Evolutionary conservation across 2,329 filamentous ascomycete species (phyloP).

Genomic region (Albifimbria verrucaria): DNA sequence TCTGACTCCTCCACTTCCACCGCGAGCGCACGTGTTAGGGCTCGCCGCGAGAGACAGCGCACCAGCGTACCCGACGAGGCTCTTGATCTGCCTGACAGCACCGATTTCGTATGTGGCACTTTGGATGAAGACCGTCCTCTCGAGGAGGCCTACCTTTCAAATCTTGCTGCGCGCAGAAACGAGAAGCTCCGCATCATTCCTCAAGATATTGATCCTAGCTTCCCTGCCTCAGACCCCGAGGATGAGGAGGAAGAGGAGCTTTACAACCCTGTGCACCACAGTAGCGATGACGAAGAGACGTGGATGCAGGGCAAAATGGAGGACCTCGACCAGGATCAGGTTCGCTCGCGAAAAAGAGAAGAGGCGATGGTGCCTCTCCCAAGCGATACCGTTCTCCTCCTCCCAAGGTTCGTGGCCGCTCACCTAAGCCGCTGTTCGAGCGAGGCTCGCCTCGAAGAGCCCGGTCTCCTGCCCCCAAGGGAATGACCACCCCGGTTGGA

Average conservation of each 20-base stretch:
- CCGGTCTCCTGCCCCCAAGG: conserved; percentile 65
- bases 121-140: conserved; percentile 91
- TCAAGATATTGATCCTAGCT: conserved; percentile 97
- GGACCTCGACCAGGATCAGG: conserved; percentile 58
- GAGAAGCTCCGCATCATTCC: conserved; percentile 80
- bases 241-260: conserved; percentile 74
- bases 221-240: conserved; percentile 90
- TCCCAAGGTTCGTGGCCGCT: conserved; percentile 46
- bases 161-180: conserved; percentile 74
- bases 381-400: conserved; percentile 40
- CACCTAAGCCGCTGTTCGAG: conserved; percentile 55
- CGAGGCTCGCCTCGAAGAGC: conserved; percentile 67
- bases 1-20: conserved; percentile 62
- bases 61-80: conserved; percentile 44
- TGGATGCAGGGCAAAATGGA: conserved; percentile 73
- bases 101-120: conserved; percentile 98
- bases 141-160: conserved; percentile 90
- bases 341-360: conserved; percentile 46
- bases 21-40: conserved; percentile 30
- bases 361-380: conserved; percentile 45
- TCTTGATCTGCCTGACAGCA: conserved; percentile 90
- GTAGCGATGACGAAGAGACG: conserved; percentile 61
- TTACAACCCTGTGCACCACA: conserved; percentile 53
- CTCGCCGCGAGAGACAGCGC: conserved; percentile 23
- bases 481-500: conserved; percentile 30